Evolutionary conservation across 805 yeast genomes (phyloP).

Genomic region (Schizosaccharomyces japonicus): DNA sequence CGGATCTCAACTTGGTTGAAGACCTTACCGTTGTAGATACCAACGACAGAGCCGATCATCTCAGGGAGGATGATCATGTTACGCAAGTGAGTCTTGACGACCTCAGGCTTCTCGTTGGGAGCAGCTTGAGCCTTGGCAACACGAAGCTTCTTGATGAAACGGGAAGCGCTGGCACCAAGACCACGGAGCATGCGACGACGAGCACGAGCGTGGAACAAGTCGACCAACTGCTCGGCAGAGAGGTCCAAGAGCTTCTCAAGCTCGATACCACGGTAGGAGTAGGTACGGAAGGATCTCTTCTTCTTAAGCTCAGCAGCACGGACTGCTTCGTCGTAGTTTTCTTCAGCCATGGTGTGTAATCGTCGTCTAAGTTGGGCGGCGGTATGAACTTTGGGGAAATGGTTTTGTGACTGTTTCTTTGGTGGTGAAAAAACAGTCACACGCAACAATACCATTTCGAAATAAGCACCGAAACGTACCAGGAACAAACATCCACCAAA

Average conservation of each 20-base stretch:
- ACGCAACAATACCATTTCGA: not conserved
- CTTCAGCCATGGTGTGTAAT: constrained; percentile 4
- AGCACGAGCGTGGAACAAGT: constrained; percentile 93
- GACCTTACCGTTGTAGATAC: constrained; percentile 98
- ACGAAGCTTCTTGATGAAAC: constrained; percentile 90
- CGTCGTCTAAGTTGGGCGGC: not conserved
- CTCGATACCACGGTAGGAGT: constrained; percentile 97
- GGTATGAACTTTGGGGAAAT: no score
- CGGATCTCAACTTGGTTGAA: constrained; percentile 97
- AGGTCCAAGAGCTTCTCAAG: constrained; percentile 78
- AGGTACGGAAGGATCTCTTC: constrained; percentile 17
- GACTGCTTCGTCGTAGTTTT: constrained; percentile 3
- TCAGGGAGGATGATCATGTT: constrained; percentile 97
- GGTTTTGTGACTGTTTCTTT: not conserved
- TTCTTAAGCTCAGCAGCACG: constrained; percentile 5
- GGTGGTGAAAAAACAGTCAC: constrained; percentile 3
- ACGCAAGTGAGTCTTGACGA: constrained; percentile 97
- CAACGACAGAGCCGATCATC: constrained; percentile 97
- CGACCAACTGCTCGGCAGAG: constrained; percentile 89
- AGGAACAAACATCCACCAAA: not conserved
- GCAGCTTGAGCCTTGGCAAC: constrained; percentile 75
- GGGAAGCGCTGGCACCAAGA: constrained; percentile 81
- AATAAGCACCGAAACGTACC: no score
- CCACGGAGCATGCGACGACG: constrained; percentile 99
- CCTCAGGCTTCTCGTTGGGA: constrained; percentile 86